Conservation (phyloP, 2,329 filamentous ascomycete species). For the Apiospora pterosperma region DNA sequence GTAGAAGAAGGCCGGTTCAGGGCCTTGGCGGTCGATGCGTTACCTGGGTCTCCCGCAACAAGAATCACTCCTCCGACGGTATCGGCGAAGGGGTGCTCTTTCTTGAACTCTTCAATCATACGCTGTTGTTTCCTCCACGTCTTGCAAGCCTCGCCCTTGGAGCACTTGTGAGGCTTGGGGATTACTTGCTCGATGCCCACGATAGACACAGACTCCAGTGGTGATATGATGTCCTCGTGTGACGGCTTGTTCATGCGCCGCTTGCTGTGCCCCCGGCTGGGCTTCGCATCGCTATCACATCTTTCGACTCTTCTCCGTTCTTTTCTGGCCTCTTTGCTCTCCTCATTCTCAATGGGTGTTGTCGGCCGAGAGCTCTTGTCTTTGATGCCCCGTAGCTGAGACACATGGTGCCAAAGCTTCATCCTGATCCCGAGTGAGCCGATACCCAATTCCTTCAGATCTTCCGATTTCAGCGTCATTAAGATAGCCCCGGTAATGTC, state of each 20-base stretch:
- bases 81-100: conserved; percentile 68
- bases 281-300: conserved; percentile 24
- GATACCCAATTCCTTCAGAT: conserved; percentile 77
- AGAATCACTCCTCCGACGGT: conserved; percentile 66
- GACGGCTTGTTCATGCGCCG: conserved; percentile 29
- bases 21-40: conserved; percentile 61
- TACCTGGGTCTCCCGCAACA: conserved; percentile 75
- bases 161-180: conserved; percentile 79
- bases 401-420: conserved; percentile 77
- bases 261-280: conserved; percentile 27
- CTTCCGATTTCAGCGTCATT: conserved; percentile 87
- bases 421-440: conserved; percentile 78
- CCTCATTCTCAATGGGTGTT: conserved; percentile 60
- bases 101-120: conserved; percentile 69
- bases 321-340: conserved; percentile 45
- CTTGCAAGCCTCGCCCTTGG: conserved; percentile 80
- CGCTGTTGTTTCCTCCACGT: conserved; percentile 81
- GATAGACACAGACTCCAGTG: conserved; percentile 82
- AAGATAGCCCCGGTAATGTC: conserved; percentile 88
- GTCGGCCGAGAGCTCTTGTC: conserved; percentile 49
- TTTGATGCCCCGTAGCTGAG: conserved; percentile 58
- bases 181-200: conserved; percentile 88
- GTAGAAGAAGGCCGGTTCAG: conserved; percentile 52
- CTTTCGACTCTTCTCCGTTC: conserved; percentile 40
- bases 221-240: conserved; percentile 66